Base-by-base conservation (phyloP, 768 basidiomycete species). In the Roridomyces roridus region DNA sequence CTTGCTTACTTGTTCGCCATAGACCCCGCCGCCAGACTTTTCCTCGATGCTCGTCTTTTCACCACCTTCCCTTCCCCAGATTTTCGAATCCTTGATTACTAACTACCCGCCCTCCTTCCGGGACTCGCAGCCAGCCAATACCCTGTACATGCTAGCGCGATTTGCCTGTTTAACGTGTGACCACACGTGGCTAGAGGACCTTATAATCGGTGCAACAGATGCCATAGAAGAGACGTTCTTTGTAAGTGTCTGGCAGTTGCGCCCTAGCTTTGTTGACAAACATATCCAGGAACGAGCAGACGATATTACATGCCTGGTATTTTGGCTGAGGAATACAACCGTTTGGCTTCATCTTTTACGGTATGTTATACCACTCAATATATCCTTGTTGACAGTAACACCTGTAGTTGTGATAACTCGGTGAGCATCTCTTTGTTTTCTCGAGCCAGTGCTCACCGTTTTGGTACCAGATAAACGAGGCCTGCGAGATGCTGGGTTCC, bases 141-240 rank as follows among this genome's bases (percentile, higher is more conserved):
- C 85, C 11, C 75, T 99, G 45, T 97, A 95, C 72, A 84, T 97
- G 75, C 82, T 95, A 47, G 88, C 94, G 12, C 86, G 95, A 41
- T 99, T 96, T 73, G 97, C 97, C n/a, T 89, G 87, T 62, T 74
- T 93, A 25, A 87, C 85, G n/a, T 94, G 94, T 67, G 94, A 95
- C 69, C 86, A 91, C 61, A 86, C 85, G 1, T 95, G 96, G 92
- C 76, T 98, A 23, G 95, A 96, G 70, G 95, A 97, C 68, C 79
- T 99, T 24, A 84, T 98, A 50, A 85, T 96, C 34, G 91, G 91
- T 17, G 93, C 93, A 0, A 91, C 95, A 18, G 94, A 97, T 70
- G 81, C 88, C 35, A 96, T 98, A 29, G 97, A 99, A 72, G 89
- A 92, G 45, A 86, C 85, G 10, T 89, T 97, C 58, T 96, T 96